Base-by-base conservation (phyloP, 306 rosid species). In the Hippophae gyantsensis region DNA sequence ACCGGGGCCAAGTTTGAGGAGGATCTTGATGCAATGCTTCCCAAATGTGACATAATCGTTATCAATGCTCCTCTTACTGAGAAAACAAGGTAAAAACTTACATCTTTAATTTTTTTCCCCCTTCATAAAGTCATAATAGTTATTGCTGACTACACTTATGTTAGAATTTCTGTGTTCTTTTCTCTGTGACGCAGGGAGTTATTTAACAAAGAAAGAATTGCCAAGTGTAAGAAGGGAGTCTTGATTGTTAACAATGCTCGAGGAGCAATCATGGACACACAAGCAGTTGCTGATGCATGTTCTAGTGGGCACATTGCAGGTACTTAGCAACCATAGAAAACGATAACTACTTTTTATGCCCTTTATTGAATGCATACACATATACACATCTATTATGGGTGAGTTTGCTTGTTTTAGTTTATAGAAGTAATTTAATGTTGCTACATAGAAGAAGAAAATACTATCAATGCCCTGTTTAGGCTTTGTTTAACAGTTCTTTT, bases 1-100 rank as follows among this genome's bases (percentile, higher is more conserved):
- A 76, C 11, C 2, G 96, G 95, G 56, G 96, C 95, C 0, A 77
- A 81, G 73, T 92, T 76, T 72, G 96, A 87, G 80, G 96, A 87
- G 78, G 95, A 92, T 50, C 82, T 92, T 55, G 98, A 92, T 71
- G 82, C 83, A n/a, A 83, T 92, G 96, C 87, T 92, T 74, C 96
- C 93, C 6, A 92, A 92, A 69, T 92, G 98, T 54, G 98, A 92
- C 26, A 72, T 92, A 3, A 54, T 92, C 71, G 98, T 92, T 60
- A 77, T 92, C 79, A 92, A 92, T 81, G 87, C 56, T 0, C 98
- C 98, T 56, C 93, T 87, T 40, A 92, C 98, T 43, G 96, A 85
- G 7, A 80, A 92, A 75, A 92, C 98, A 56, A 79, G 89, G 98
- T 87, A 81, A 44, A 18, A 64, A n/a, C 5, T 26, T 10, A 8